Base-by-base conservation (phyloP, 2,329 filamentous ascomycete species). In the Fusarium xylarioides region DNA sequence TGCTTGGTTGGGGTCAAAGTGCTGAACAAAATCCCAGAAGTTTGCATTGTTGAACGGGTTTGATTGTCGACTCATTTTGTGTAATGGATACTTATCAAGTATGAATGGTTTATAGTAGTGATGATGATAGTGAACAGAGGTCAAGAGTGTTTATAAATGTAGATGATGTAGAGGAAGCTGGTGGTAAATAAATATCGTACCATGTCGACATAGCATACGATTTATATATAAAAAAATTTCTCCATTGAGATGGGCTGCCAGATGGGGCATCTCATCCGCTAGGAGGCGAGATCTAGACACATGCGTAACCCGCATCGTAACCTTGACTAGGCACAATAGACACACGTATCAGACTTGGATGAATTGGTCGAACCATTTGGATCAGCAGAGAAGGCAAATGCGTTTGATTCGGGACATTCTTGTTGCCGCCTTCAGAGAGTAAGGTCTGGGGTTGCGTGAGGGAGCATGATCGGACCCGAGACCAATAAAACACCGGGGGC, bases 11-110 rank as follows among this genome's bases (percentile, higher is more conserved):
- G 80, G 79, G 66, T 81, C 79, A 37, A 82, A 70, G 28, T 78
- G 77, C 66, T 80, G 80, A 71, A 83, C 53, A 62, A 83, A 84
- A 61, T 84, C 79, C 79, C 79, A 80, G 50, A 80, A 78, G 66
- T 74, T 71, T 62, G 71, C 70, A 11, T 76, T 71, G 18, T 76
- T 70, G 43, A 72, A 73, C 18, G 70, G 67, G 50, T 78, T 69
- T 30, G 79, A 72, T 28, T 67, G 60, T 40, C 75, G 60, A 63
- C 68, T 71, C 78, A 80, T 80, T 66, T 58, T 54, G 40, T 65
- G 28, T 40, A n/a, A n/a, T 26, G 23, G 37, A 18, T 52, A 40
- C 23, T 47, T 68, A 16, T 37, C 38, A 44, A 34, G 32, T 47
- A 47, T 21, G 21, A 49, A 47, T 30, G 21, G 49, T 49, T 18